Percentiles rank a stretch among this genome's conserved stretches.
Conservation (phyloP, 331 rosid genomes). For the Dryas integrifolia region DNA sequence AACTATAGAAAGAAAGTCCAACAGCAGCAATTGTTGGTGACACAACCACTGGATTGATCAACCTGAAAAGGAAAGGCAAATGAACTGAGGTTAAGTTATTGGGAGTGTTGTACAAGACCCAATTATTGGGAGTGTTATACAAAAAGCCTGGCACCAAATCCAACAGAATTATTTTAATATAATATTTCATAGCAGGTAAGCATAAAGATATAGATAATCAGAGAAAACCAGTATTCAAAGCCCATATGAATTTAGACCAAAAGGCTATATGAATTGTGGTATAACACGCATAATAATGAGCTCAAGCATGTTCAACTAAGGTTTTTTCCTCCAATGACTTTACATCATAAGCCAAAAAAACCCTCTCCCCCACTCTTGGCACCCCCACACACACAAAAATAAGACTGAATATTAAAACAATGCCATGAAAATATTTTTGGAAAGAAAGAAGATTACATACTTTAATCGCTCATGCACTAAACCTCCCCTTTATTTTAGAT, state of each 20-base stretch:
- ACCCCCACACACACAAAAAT: not conserved
- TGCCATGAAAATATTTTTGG: not conserved
- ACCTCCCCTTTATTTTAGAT: not conserved
- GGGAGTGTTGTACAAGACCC: not conserved
- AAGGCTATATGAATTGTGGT: not conserved
- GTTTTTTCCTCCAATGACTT: not conserved
- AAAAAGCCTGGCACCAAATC: not conserved
- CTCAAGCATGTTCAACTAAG: not conserved
- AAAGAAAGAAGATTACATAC: too few relatives aligned
- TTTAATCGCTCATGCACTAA: not conserved
- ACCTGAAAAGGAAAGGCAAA: conserved; percentile 51
- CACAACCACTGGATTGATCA: conserved; percentile 95
- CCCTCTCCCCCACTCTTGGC: not conserved
- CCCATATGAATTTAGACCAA: not conserved
- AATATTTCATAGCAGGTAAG: not conserved
- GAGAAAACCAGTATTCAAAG: not conserved
- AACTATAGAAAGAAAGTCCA: conserved; percentile 93
- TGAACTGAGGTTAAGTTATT: conserved; percentile 13
- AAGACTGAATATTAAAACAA: not conserved
- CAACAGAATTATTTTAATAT: not conserved
- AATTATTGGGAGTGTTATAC: not conserved
- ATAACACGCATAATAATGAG: not conserved
- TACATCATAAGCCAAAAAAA: not conserved
- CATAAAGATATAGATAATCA: not conserved
- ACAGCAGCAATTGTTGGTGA: conserved; percentile 99